A percentile compares a stretch with the other conserved stretches of the same genome.
Evolutionary conservation across 441 rosid genomes (phyloP).

Genomic region (Populus trichocarpa): DNA sequence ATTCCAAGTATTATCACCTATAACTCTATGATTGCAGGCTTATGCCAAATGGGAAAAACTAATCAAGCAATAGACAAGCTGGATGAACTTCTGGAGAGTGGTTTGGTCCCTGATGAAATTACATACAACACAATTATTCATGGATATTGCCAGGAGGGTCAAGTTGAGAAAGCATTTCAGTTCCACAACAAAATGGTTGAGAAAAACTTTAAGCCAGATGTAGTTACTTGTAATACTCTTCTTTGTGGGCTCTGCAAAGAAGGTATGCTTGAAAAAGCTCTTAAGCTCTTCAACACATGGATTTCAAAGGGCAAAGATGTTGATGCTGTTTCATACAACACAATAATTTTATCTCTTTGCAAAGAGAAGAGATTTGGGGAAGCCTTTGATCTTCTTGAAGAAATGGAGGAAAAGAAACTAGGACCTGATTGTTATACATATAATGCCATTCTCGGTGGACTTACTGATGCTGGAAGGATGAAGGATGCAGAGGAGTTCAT

Average conservation of each 20-base stretch:
- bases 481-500: constrained; percentile 58
- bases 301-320: constrained; percentile 48
- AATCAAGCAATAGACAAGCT: constrained; percentile 64
- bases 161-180: constrained; percentile 75
- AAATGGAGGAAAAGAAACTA: constrained; percentile 62
- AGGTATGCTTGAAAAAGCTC: constrained; percentile 78
- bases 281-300: constrained; percentile 67
- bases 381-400: constrained; percentile 59
- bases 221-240: constrained; percentile 67
- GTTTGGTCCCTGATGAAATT: constrained; percentile 59
- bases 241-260: constrained; percentile 72
- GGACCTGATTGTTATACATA: constrained; percentile 71
- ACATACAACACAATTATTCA: constrained; percentile 71
- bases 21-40: constrained; percentile 66
- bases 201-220: constrained; percentile 64
- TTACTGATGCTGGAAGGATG: constrained; percentile 49
- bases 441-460: constrained; percentile 48
- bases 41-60: constrained; percentile 62
- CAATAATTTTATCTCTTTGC: constrained; percentile 67
- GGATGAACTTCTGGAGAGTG: constrained; percentile 63
- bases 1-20: constrained; percentile 63
- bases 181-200: constrained; percentile 67
- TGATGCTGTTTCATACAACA: constrained; percentile 78
- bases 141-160: constrained; percentile 68
- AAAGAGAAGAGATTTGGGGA: constrained; percentile 63